Percentiles rank a stretch among this genome's conserved stretches.
phyloP scores from a whole-genome alignment of 306 rosid species.

The Senna siamea region DNA sequence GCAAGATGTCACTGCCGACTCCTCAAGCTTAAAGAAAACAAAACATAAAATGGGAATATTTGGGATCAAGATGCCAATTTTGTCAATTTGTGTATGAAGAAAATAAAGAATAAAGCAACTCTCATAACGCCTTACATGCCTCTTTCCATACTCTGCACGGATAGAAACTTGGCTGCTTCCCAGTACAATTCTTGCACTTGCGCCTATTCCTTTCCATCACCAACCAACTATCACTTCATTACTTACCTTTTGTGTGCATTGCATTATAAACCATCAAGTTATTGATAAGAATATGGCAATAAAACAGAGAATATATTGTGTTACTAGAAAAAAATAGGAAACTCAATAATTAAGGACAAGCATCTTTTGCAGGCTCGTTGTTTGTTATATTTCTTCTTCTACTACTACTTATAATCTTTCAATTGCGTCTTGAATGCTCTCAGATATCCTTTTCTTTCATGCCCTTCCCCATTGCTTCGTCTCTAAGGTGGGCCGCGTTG shows the following conservation, averaged over 20 bases:
- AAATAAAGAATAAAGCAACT: constrained; percentile 4
- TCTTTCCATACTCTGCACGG: neutral
- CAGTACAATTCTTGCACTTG: neutral
- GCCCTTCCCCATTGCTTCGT: constrained; percentile 32
- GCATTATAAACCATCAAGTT: neutral
- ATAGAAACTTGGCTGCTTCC: neutral
- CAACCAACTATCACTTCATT: too few relatives aligned
- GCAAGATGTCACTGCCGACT: neutral
- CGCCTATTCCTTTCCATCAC: neutral
- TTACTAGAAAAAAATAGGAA: neutral
- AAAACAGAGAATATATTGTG: neutral
- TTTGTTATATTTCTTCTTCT: neutral
- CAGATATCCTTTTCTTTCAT: constrained; percentile 38
- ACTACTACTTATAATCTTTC: constrained; percentile 6
- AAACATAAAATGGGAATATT: constrained; percentile 11
- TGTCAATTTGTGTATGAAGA: neutral
- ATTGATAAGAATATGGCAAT: neutral
- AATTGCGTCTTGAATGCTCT: constrained; percentile 36
- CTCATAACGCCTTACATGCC: constrained; percentile 25
- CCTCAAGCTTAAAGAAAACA: constrained; percentile 12
- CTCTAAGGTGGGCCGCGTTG: constrained; percentile 14
- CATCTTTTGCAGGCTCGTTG: neutral
- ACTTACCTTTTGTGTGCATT: neutral
- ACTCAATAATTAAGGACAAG: neutral
- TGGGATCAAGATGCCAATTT: constrained; percentile 6